Evolutionary conservation across 495 filamentous ascomycete species (phyloP).

Genomic region (Sordaria brevicollis): DNA sequence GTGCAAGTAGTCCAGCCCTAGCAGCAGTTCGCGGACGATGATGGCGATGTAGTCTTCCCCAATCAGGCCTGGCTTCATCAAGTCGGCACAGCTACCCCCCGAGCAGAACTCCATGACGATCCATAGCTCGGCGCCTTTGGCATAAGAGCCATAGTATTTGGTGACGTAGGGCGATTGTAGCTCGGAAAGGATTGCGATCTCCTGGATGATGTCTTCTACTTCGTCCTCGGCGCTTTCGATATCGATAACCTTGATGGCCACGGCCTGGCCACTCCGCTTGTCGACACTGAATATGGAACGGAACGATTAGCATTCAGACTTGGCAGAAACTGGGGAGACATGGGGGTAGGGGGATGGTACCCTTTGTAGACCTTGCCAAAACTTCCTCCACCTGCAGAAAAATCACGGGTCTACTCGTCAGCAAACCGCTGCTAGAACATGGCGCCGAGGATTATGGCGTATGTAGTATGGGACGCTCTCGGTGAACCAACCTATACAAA

Average conservation of each 20-base stretch:
- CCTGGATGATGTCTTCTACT: constrained; percentile 96
- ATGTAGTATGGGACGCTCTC: not conserved
- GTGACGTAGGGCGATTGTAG: constrained; percentile 91
- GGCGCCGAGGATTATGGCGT: not conserved
- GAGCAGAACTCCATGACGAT: constrained; percentile 96
- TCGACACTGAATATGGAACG: constrained; percentile 49
- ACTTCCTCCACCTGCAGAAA: constrained; percentile 59
- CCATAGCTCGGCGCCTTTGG: constrained; percentile 93
- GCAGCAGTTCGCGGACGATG: constrained; percentile 78
- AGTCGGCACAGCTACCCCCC: constrained; percentile 81
- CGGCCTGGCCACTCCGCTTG: constrained; percentile 70
- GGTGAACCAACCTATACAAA: constrained; percentile 67
- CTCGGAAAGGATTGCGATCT: constrained; percentile 92
- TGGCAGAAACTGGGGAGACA: not conserved
- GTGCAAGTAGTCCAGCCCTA: constrained; percentile 89
- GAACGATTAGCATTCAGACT: constrained; percentile 18
- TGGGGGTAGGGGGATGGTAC: constrained; percentile 34
- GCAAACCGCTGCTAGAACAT: not conserved
- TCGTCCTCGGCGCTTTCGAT: constrained; percentile 98
- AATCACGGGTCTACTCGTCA: not conserved
- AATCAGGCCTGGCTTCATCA: constrained; percentile 89
- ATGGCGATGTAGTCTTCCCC: constrained; percentile 90
- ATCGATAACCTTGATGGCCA: constrained; percentile 95
- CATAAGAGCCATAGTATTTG: constrained; percentile 90
- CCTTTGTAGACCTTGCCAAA: constrained; percentile 96